A percentile compares a stretch with the other conserved stretches of the same genome.
Conservation (phyloP, 2,329 filamentous ascomycete species). For the Exophiala sp. region DNA sequence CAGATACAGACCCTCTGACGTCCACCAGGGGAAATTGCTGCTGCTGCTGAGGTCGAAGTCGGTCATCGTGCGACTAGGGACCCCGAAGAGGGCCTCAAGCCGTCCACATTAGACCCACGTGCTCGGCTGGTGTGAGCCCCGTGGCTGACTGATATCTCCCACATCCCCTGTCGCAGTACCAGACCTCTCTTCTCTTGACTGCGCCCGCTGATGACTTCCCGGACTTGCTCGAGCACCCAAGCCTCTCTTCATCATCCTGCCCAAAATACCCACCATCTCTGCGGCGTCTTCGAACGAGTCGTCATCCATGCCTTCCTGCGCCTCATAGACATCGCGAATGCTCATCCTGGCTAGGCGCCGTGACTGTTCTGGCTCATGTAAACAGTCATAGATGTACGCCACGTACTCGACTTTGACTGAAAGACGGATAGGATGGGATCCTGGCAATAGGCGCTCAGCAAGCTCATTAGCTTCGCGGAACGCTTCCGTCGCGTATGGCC, state of each 20-base stretch:
- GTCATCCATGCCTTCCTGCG: slow-evolving; percentile 86
- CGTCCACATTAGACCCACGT: slow-evolving; percentile 20
- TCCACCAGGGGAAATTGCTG: no score
- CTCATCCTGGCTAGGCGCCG: slow-evolving; percentile 72
- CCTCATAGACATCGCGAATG: slow-evolving; percentile 85
- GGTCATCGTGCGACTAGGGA: no score
- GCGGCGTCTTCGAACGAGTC: slow-evolving; percentile 92
- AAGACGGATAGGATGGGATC: slow-evolving; percentile 81
- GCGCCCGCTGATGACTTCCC: slow-evolving; percentile 9
- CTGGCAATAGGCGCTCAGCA: slow-evolving; percentile 70
- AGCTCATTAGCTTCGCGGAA: slow-evolving; percentile 72
- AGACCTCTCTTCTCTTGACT: neutral
- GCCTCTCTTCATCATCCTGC: slow-evolving; percentile 80
- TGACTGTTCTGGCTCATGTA: slow-evolving; percentile 71
- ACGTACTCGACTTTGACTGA: slow-evolving; percentile 89
- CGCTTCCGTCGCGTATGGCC: slow-evolving; percentile 71
- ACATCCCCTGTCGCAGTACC: neutral
- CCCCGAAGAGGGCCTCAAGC: no score
- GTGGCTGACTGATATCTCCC: neutral
- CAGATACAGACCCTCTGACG: no score
- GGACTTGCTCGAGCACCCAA: slow-evolving; percentile 34
- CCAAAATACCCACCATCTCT: slow-evolving; percentile 76
- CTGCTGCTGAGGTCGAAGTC: no score
- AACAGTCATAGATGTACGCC: slow-evolving; percentile 88
- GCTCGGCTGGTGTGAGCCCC: slow-evolving; percentile 12